These are phyloP conservation scores for Barnettozyma vustinii DNA, from an alignment of 805 yeast species.

Conservation along the genomic window DNA sequence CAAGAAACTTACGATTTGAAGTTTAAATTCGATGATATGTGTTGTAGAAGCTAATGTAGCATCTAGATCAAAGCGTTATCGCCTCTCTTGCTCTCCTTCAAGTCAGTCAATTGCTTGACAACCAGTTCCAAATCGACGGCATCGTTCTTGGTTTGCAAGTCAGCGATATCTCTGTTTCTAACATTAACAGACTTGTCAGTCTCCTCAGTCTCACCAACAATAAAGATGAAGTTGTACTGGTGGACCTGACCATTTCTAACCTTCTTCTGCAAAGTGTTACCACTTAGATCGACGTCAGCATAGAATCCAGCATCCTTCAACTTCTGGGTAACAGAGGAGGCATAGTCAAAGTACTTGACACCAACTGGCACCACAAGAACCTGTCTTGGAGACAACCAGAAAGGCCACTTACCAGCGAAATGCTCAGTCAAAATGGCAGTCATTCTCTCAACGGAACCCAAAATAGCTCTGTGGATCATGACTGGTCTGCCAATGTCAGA, in stretches of 20 bases:
- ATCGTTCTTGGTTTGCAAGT: constrained; percentile 89
- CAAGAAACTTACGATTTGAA: background rate
- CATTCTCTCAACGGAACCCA: constrained; percentile 99
- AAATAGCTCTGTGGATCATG: constrained; percentile 98
- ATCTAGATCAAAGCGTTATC: constrained; percentile 45
- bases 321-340: constrained; percentile 67
- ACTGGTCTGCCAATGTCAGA: constrained; percentile 80
- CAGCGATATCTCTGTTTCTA: constrained; percentile 93
- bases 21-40: background rate
- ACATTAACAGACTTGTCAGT: constrained; percentile 76
- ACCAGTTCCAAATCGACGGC: constrained; percentile 71
- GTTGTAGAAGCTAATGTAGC: background rate
- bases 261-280: constrained; percentile 97
- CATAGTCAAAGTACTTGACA: constrained; percentile 86
- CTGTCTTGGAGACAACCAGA: constrained; percentile 99
- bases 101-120: constrained; percentile 55
- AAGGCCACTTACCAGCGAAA: constrained; percentile 99
- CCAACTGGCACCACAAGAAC: constrained; percentile 95
- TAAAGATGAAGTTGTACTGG: constrained; percentile 92
- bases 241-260: constrained; percentile 93
- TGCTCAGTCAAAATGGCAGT: constrained; percentile 97
- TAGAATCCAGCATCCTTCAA: constrained; percentile 73
- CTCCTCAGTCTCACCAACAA: constrained; percentile 95
- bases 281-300: constrained; percentile 89
- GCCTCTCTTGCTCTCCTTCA: constrained; percentile 69